Base-by-base conservation (phyloP, 306 rosid species). In the Herpetospermum pedunculosum region DNA sequence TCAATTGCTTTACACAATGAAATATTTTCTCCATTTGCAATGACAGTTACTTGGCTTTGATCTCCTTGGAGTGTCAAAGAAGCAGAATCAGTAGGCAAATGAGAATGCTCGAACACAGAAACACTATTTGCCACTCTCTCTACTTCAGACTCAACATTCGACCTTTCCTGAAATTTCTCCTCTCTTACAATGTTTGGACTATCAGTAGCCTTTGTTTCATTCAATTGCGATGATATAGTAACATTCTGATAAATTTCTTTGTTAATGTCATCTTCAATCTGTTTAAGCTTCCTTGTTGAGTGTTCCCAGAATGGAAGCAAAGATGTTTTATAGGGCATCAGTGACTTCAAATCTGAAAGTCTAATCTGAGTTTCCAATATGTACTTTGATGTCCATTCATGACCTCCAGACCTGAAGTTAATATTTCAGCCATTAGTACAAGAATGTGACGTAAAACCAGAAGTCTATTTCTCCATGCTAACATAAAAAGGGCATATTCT, bases 271-370 rank as follows among this genome's bases (percentile, higher is more conserved):
- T 87, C 81, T 83, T 91, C 99, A 75, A 95, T 80, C 65, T 60
- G 76, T 65, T 85, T 89, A 47, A 91, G 86, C 80, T 85, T 90
- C 77, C 76, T 77, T 74, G 90, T 93, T 41, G 96, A 91, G 79
- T 95, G 91, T 82, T 80, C 74, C 99, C 99, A 95, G 71, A 89
- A 95, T 2, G 96, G 96, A 77, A 85, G 96, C 83, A 95, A 73
- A 54, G 96, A 88, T 60, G 84, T 52, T 30, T 92, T 97, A 70
- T 69, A 83, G 28, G 85, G 77, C 74, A 85, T 81, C 60, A 91
- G 92, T 41, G 96, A 81, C 85, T 81, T 83, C 60, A 88, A 60
- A 89, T 95, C 99, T 70, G 86, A 83, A 46, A 91, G 92, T 79
- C 99, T 85, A 53, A 88, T 88, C 84, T 89, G 96, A 82, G 90